Conservation (phyloP, 2,329 filamentous ascomycete species). For the Phialophora tarda region DNA sequence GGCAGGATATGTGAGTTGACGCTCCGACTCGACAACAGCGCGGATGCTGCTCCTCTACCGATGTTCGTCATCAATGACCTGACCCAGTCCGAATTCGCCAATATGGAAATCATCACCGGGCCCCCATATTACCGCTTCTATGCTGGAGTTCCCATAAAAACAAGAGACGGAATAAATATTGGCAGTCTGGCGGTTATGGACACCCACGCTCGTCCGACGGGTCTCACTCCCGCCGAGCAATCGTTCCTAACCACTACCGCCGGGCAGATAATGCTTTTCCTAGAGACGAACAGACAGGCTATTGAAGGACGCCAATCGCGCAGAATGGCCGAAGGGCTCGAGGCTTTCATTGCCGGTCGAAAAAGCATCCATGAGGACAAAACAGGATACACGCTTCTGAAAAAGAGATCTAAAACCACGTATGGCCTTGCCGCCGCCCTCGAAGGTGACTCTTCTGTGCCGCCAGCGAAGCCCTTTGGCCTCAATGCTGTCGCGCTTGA, state of each 20-base stretch:
- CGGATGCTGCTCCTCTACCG: slow-evolving; percentile 39
- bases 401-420: slow-evolving; percentile 13
- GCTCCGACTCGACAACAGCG: slow-evolving; percentile 21
- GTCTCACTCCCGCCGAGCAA: slow-evolving; percentile 38
- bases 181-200: slow-evolving; percentile 44
- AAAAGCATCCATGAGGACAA: slow-evolving; percentile 22
- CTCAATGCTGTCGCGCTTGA: slow-evolving; percentile 7
- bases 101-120: slow-evolving; percentile 41
- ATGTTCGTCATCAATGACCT: slow-evolving; percentile 45
- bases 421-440: background rate
- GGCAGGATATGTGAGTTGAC: slow-evolving; percentile 46
- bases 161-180: slow-evolving; percentile 43
- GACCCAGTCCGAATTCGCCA: slow-evolving; percentile 42
- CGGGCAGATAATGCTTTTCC: slow-evolving; percentile 41
- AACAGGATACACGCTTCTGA: slow-evolving; percentile 39
- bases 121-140: slow-evolving; percentile 43
- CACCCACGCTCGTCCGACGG: slow-evolving; percentile 30
- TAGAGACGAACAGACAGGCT: slow-evolving; percentile 42
- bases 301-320: slow-evolving; percentile 38
- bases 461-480: background rate
- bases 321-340: slow-evolving; percentile 37
- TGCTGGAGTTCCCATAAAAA: slow-evolving; percentile 43
- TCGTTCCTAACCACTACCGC: slow-evolving; percentile 40
- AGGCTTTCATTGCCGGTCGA: slow-evolving; percentile 44
- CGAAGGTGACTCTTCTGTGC: background rate